Percentiles rank a stretch among this genome's conserved stretches.
These are phyloP conservation scores for Argentina anserina DNA, from an alignment of 306 rosid genomes.

Conservation along the genomic window DNA sequence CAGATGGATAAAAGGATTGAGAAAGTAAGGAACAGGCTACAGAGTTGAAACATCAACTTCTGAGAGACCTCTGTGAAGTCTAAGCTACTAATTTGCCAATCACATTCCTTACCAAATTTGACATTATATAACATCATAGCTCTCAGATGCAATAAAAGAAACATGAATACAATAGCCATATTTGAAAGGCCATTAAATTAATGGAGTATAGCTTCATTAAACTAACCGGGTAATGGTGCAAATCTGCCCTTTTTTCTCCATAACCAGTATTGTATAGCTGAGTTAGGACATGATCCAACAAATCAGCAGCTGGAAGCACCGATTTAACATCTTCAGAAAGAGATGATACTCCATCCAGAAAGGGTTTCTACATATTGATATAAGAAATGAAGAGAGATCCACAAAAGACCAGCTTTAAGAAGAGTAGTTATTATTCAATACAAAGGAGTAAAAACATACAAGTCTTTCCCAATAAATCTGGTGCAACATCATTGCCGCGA, in stretches of 20 bases:
- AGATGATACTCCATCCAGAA: slow-evolving; percentile 41
- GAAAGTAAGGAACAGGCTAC: neutral
- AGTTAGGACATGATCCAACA: slow-evolving; percentile 46
- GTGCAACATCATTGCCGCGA: slow-evolving; percentile 35
- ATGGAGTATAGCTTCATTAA: neutral
- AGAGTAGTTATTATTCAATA: slow-evolving; percentile 2
- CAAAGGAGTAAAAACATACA: slow-evolving; percentile 35
- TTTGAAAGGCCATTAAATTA: neutral
- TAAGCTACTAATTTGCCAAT: neutral
- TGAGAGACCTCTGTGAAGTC: neutral
- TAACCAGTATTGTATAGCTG: slow-evolving; percentile 36
- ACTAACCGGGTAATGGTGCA: slow-evolving; percentile 51
- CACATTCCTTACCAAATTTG: neutral
- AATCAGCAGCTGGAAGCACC: slow-evolving; percentile 48
- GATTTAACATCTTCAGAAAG: slow-evolving; percentile 48
- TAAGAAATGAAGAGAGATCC: slow-evolving; percentile 12
- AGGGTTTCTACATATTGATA: slow-evolving; percentile 34
- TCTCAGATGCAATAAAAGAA: neutral
- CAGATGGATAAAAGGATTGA: neutral
- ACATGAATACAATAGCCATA: neutral
- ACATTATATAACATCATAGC: neutral
- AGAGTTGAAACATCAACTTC: neutral
- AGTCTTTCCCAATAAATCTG: slow-evolving; percentile 45
- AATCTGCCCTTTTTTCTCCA: slow-evolving; percentile 33
- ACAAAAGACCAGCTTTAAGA: neutral